Conservation (phyloP, 176 grass and related monocot genomes). For the Aechmea fasciata region DNA sequence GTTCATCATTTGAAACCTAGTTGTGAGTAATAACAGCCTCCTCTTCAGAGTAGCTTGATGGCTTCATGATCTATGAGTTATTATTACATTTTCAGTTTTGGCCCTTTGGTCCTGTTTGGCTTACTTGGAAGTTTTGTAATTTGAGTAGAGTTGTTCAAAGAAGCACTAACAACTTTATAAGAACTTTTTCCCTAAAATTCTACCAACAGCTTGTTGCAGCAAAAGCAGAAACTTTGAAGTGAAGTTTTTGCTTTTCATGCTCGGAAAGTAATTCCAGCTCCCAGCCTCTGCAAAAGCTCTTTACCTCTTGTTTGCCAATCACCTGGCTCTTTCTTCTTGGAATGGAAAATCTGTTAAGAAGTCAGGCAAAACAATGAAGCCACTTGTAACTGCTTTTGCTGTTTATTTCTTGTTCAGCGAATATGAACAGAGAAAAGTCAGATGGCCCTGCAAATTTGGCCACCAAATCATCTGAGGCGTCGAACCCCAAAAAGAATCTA, state of each 20-base stretch:
- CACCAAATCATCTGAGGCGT: constrained; percentile 19
- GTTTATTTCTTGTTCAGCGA: background rate
- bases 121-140: too few relatives aligned
- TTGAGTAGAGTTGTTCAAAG: too few relatives aligned
- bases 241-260: too few relatives aligned
- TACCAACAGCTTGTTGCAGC: background rate
- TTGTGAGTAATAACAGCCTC: background rate
- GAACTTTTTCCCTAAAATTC: background rate
- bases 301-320: too few relatives aligned
- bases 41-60: background rate
- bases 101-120: too few relatives aligned
- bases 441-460: background rate
- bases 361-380: background rate
- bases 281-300: too few relatives aligned
- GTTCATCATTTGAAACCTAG: background rate
- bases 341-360: too few relatives aligned
- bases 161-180: too few relatives aligned
- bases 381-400: background rate
- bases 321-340: too few relatives aligned
- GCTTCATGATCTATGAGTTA: too few relatives aligned
- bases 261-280: background rate
- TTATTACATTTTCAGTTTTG: too few relatives aligned
- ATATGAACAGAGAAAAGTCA: background rate
- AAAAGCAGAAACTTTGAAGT: background rate
- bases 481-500: constrained; percentile 13